These are phyloP conservation scores for Smithsoniella earleae DNA, from an alignment of 163 green algal species.

Conservation along the genomic window DNA sequence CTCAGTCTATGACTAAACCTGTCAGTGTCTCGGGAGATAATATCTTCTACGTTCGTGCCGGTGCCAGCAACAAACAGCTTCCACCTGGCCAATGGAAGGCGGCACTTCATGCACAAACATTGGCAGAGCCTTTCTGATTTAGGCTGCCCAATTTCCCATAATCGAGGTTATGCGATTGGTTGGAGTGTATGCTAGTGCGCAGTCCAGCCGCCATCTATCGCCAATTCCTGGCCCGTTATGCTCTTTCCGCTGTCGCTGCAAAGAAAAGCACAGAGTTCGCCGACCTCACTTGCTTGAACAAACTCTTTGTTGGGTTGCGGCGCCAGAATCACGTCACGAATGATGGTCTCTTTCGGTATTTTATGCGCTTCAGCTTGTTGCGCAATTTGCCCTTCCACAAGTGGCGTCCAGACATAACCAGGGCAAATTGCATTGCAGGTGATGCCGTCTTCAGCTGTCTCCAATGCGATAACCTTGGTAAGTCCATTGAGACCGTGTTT, in stretches of 20 bases:
- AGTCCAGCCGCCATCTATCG: not conserved
- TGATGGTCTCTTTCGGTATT: not conserved
- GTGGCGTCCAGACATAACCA: slow-evolving; percentile 36
- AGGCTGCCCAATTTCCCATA: too few species aligned
- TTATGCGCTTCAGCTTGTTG: not conserved
- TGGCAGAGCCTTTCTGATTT: too few species aligned
- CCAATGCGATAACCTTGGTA: slow-evolving; percentile 67
- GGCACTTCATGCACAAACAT: too few species aligned
- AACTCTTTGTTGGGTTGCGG: not conserved
- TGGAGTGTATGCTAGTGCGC: not conserved
- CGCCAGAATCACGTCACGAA: not conserved
- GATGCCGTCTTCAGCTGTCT: slow-evolving; percentile 62
- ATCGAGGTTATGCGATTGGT: not conserved
- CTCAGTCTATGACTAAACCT: too few species aligned
- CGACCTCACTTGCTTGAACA: not conserved
- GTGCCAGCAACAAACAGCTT: too few species aligned
- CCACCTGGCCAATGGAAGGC: too few species aligned
- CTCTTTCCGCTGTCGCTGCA: not conserved
- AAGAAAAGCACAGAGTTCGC: not conserved
- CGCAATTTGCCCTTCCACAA: not conserved
- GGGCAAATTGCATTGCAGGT: slow-evolving; percentile 85
- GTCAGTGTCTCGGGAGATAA: too few species aligned
- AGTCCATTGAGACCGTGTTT: slow-evolving; percentile 66
- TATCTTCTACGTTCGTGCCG: too few species aligned
- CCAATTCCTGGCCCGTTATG: not conserved